Evolutionary conservation across 306 rosid genomes (phyloP), one percentile per base, ranked within the genome.

Genomic region (Citrullus colocynthis): DNA sequence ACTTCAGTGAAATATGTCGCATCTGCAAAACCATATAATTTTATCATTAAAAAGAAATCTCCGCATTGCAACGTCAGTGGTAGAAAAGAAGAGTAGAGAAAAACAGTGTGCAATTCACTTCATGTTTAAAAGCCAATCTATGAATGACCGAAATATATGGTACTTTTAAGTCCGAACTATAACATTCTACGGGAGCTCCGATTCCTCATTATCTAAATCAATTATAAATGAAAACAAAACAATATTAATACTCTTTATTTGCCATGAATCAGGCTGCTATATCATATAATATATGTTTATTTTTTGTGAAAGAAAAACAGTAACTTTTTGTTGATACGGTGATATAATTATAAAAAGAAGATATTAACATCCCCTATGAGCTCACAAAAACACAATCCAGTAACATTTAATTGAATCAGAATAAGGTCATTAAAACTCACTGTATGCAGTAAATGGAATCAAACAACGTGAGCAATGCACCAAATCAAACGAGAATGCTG

Each of bases 391-490:
- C 48, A 41, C 36, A 44, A 17, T 20, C 30, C 10, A 44, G 17
- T 13, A 20, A 21, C 2, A 42, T 2, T 42, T 44, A n/a, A 17
- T 42, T 69, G 10, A 3, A 42, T 36, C 37, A 32, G 48, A 73
- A 8, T 64, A 30, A 72, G 30, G 45, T 24, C 18, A 71, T 12
- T 71, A 78, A 72, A 84, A 80, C 97, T 96, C 86, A 96, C 98
- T 91, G 84, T 91, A 89, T 78, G 97, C 96, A 42, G 99, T 92
- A 83, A 92, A 96, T n/a, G 98, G 98, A 81, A 96, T 91, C 72
- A 96, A 89, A 85, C 98, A 96, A 36, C 98, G 96, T 69, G 98
- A 96, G 80, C 99, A 96, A 58, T 96, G 99, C 79, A 96, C 87
- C 72, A 96, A 88, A 85, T 96, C 99, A 78, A 90, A 96, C 32